Conservation (phyloP, 75 land plant species). For the Cunninghamia lanceolata region DNA sequence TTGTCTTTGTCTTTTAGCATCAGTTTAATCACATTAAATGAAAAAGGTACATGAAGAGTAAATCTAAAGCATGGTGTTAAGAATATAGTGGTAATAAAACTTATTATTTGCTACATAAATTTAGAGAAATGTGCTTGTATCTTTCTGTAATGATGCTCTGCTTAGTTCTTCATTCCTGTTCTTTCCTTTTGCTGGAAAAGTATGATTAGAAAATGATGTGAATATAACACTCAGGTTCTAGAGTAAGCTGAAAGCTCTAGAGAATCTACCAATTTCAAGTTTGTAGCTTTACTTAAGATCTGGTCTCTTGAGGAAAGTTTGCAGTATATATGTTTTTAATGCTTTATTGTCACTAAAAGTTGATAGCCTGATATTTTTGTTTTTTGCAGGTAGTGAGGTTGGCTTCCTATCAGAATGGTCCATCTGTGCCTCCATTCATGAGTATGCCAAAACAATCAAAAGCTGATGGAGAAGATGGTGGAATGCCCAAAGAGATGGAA, state of each 20-base stretch:
- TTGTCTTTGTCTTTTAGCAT: not conserved
- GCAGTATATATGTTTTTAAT: not conserved
- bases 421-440: conserved; percentile 90
- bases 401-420: conserved; percentile 94
- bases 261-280: not conserved
- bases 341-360: not conserved
- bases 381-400: conserved; percentile 81
- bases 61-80: not conserved
- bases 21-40: not conserved
- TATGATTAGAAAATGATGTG: not conserved
- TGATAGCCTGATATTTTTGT: not conserved
- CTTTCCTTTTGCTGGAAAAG: not conserved
- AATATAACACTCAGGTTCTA: not conserved
- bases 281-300: not conserved
- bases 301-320: not conserved
- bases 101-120: not conserved
- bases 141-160: not conserved
- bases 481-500: conserved; percentile 59
- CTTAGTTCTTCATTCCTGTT: not conserved
- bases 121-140: not conserved
- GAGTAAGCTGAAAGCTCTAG: not conserved
- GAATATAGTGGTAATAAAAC: not conserved
- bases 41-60: not conserved
- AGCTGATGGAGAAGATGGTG: conserved; percentile 66
- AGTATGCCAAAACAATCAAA: conserved; percentile 72